Percentiles rank a stretch among this genome's conserved stretches.
Conservation (phyloP, 2,329 filamentous ascomycete species). For the Mariannaea elegans region DNA sequence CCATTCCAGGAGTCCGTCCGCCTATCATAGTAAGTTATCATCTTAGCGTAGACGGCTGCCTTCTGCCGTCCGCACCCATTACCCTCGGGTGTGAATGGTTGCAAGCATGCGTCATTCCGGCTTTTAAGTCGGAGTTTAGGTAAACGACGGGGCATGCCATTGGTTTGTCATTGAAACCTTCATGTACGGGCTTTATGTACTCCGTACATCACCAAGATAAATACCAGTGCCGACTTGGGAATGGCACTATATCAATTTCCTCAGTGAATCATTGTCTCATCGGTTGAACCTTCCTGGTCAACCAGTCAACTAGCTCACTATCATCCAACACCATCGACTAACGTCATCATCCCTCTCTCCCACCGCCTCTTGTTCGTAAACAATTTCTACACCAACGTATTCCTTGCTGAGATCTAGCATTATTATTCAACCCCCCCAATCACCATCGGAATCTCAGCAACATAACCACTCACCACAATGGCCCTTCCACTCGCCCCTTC, state of each 20-base stretch:
- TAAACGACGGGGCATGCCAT: neutral
- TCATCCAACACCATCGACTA: neutral
- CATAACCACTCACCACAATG: slow-evolving; percentile 20
- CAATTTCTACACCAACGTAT: neutral
- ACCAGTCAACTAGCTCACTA: neutral
- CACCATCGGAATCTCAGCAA: neutral
- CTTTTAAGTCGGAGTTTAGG: slow-evolving; percentile 24
- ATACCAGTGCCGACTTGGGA: slow-evolving; percentile 2
- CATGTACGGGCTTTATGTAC: neutral
- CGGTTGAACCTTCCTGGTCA: slow-evolving; percentile 16
- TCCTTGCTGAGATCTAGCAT: neutral
- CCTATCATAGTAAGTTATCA: slow-evolving; percentile 9
- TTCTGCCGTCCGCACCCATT: neutral
- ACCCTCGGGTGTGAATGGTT: neutral
- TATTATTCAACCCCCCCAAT: neutral
- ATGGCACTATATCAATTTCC: too few species aligned
- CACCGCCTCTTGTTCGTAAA: neutral
- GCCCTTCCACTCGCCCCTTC: slow-evolving; percentile 52
- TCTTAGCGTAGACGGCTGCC: neutral
- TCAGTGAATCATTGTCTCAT: neutral
- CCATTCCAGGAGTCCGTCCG: neutral
- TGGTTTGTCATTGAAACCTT: neutral
- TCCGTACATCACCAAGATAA: slow-evolving; percentile 3
- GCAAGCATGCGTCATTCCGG: neutral
- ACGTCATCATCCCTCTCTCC: neutral